Conservation (phyloP, 768 basidiomycete genomes). For the Hygrocybe coccinea region DNA sequence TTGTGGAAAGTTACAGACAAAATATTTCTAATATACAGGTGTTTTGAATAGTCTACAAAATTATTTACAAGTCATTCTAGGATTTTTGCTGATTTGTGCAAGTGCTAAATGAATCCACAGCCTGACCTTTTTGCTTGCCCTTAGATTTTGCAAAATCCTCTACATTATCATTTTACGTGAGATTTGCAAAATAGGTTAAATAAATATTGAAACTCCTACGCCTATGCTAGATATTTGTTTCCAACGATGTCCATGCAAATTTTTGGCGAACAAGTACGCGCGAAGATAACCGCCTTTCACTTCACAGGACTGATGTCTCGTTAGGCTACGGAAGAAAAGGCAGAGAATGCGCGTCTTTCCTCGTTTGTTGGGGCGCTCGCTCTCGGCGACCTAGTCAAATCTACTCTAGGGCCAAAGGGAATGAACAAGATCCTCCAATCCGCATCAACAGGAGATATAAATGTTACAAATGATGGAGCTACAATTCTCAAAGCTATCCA, state of each 20-base stretch:
- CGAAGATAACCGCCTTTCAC: background rate
- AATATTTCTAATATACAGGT: no score
- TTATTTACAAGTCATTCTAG: no score
- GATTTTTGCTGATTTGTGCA: no score
- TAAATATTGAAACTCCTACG: no score
- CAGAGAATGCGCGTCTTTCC: constrained; percentile 95
- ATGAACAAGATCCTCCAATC: constrained; percentile 99
- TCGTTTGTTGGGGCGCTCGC: constrained; percentile 98
- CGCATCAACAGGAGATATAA: constrained; percentile 82
- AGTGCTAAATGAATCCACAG: no score
- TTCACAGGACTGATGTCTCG: background rate
- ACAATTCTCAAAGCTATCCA: constrained; percentile 97
- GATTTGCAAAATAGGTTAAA: no score
- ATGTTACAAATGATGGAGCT: constrained; percentile 97
- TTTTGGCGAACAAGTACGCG: constrained; percentile 54
- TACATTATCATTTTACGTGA: no score
- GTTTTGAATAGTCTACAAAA: no score
- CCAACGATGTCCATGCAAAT: constrained; percentile 62
- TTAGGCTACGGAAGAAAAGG: constrained; percentile 88
- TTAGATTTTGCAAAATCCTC: no score
- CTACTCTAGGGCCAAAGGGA: constrained; percentile 96
- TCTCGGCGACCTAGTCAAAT: constrained; percentile 96
- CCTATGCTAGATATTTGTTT: no score
- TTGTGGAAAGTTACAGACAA: background rate
- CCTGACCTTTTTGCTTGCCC: no score